These are phyloP conservation scores for Dioszegia hungarica DNA, from an alignment of 768 basidiomycete genomes.

Conservation along the genomic window DNA sequence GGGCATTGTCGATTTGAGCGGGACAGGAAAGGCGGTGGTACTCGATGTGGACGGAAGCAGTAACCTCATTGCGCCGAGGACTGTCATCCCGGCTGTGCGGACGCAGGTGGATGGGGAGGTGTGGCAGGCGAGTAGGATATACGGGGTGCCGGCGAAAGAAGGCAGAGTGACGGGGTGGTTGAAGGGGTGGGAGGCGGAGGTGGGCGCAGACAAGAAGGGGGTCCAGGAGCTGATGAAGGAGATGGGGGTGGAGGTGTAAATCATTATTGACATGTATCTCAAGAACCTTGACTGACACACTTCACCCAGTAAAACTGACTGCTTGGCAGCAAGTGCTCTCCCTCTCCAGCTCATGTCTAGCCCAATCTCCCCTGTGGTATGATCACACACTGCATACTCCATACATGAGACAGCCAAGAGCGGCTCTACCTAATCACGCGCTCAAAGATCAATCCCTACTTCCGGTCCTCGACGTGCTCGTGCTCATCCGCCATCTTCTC, in stretches of 20 bases:
- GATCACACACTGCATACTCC: no score
- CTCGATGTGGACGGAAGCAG: conserved; percentile 66
- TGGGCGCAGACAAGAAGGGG: not conserved
- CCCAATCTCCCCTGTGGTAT: no score
- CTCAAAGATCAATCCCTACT: no score
- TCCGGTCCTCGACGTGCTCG: no score
- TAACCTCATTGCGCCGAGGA: conserved; percentile 63
- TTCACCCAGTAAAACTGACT: no score
- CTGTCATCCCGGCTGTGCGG: conserved; percentile 55
- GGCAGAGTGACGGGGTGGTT: not conserved
- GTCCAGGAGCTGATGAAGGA: conserved; percentile 4
- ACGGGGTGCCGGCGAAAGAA: conserved; percentile 53
- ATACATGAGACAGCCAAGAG: no score
- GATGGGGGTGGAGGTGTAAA: conserved; percentile 3
- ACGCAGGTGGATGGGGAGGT: conserved; percentile 39
- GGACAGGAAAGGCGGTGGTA: conserved; percentile 40
- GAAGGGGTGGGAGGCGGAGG: conserved; percentile 3
- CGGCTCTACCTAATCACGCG: no score
- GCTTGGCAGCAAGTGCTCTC: no score
- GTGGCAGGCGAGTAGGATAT: conserved; percentile 65
- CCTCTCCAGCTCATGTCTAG: no score
- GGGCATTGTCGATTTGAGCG: conserved; percentile 47
- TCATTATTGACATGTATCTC: not conserved
- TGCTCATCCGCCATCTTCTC: conserved; percentile 8
- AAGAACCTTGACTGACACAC: no score